phyloP scores from a whole-genome alignment of 805 yeast genomes.

The Starmerella bombicola region DNA sequence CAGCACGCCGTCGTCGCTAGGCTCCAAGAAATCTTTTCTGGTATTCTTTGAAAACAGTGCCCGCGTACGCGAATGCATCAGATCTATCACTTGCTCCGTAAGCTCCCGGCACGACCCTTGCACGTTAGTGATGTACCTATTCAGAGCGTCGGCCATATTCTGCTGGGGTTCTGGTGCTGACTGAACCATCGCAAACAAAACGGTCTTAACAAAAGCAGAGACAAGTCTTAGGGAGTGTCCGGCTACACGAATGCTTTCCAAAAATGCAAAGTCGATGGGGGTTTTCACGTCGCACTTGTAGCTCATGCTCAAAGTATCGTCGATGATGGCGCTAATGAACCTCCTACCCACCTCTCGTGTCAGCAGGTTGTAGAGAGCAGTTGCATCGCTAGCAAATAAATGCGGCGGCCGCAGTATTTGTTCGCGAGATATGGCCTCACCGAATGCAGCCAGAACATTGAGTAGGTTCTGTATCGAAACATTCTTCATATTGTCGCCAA shows the following conservation, averaged over 20 bases:
- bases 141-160: conserved; percentile 49
- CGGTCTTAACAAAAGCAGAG: conserved; percentile 60
- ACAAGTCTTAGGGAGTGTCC: conserved; percentile 52
- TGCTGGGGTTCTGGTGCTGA: conserved; percentile 41
- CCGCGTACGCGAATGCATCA: conserved; percentile 41
- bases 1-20: conserved; percentile 29
- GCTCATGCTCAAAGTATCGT: conserved; percentile 40
- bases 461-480: conserved; percentile 32
- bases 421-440: conserved; percentile 64
- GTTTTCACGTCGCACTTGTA: conserved; percentile 23
- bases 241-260: conserved; percentile 40
- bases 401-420: conserved; percentile 40
- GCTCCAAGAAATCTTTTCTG: conserved; percentile 48
- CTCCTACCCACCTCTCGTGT: conserved; percentile 58
- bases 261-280: conserved; percentile 35
- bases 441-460: conserved; percentile 50
- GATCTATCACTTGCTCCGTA: conserved; percentile 43
- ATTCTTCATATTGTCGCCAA: neutral
- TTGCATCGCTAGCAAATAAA: conserved; percentile 45
- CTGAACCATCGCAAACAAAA: conserved; percentile 61
- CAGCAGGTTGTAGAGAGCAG: conserved; percentile 54
- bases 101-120: conserved; percentile 55
- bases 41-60: conserved; percentile 52
- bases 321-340: conserved; percentile 64
- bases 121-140: conserved; percentile 37